Base-by-base conservation (phyloP, 495 filamentous ascomycete species). In the Penicillium taxi region DNA sequence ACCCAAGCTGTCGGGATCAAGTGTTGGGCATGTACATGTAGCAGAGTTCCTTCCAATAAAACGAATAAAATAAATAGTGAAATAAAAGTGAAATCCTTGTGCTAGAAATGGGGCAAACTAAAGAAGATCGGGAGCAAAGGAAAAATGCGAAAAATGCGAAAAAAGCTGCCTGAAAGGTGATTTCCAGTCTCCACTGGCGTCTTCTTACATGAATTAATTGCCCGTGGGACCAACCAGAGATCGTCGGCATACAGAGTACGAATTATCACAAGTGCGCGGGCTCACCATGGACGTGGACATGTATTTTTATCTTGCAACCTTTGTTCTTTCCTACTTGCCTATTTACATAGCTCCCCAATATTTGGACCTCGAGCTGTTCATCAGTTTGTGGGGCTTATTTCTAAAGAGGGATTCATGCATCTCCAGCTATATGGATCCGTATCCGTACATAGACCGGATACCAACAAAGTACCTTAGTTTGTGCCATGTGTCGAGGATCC, bases 21-120 rank as follows among this genome's bases (percentile, higher is more conserved):
- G 37, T 37, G 41, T 55, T 55, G 52, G 52, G 52, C 52, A 55
- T n/a, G n/a, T n/a, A n/a, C n/a, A n/a, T n/a, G n/a, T n/a, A n/a
- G n/a, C n/a, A n/a, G n/a, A n/a, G n/a, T n/a, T n/a, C n/a, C n/a
- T n/a, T n/a, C n/a, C n/a, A n/a, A n/a, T n/a, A n/a, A n/a, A n/a
- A n/a, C n/a, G n/a, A n/a, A n/a, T n/a, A n/a, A n/a, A n/a, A n/a
- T n/a, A n/a, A n/a, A n/a, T n/a, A n/a, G n/a, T n/a, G n/a, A n/a
- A n/a, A n/a, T n/a, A n/a, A n/a, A n/a, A n/a, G n/a, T n/a, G n/a
- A n/a, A n/a, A n/a, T n/a, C n/a, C n/a, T n/a, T n/a, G n/a, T n/a
- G n/a, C n/a, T n/a, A n/a, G n/a, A n/a, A n/a, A n/a, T n/a, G n/a
- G n/a, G n/a, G n/a, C n/a, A n/a, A n/a, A n/a, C n/a, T n/a, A n/a